Evolutionary conservation across 2,329 filamentous ascomycete species (phyloP), one percentile per base, ranked within the genome.

Genomic region (Fusarium sp.): DNA sequence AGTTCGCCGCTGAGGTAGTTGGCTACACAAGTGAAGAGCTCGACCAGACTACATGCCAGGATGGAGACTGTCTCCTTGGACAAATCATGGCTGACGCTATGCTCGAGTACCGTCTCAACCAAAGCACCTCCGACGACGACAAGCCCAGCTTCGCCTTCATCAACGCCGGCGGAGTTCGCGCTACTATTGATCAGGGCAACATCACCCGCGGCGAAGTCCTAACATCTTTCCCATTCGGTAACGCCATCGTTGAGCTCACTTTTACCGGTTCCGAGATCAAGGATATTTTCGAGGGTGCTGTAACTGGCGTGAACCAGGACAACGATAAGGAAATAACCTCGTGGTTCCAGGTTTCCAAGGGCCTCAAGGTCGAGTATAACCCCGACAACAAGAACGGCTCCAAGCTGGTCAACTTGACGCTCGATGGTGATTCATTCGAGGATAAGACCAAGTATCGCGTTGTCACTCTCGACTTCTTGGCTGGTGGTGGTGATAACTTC

Each of bases 141-240:
- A 85, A 29, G 62, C 55, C 74, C 30, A 82, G 84, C 72, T 89
- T 90, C 62, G 87, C 88, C 2, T 77, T 92, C 49, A 86, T 89
- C 78, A 91, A 91, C 76, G 86, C 86, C 2, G 89, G 89, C 16
- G 89, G 89, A 29, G 84, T 91, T 55, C 88, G 89, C 22, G 87
- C 89, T 5, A 87, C 86, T 38, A 91, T 91, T 54, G 87, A 89
- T 44, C 76, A 80, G 20, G 90, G 89, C 12, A 78, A 85, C 56
- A 86, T 91, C 74, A 91, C 88, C 6, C 86, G 88, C 38, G 89
- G 89, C 56, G 85, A 90, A 65, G 86, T 91, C 8, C 80, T 91
- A 4, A 90, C 87, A 0, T 84, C 87, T 0, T 91, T 91, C 78
- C 89, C 89, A 41, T 91, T 91, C 68, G 86, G 87, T 58, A 91